Conservation (phyloP, 371 early-diverging fungal genomes). For the Rhizopus microsporus region DNA sequence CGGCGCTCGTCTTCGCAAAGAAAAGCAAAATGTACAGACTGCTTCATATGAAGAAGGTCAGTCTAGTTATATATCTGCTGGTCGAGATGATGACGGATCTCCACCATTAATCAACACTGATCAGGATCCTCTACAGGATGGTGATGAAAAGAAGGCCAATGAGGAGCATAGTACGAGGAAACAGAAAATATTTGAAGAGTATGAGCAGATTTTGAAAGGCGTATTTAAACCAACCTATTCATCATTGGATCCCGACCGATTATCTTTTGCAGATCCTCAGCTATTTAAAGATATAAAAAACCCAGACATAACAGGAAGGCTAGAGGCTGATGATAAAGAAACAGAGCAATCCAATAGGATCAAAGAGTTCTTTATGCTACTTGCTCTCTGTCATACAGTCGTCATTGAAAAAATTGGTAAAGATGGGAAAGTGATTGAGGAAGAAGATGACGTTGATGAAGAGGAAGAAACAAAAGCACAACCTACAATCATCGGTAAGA, state of each 20-base stretch:
- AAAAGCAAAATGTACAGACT: conserved; percentile 25
- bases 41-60: conserved; percentile 2
- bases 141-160: conserved; percentile 10
- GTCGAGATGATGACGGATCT: background rate
- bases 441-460: conserved; percentile 26
- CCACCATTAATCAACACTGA: background rate
- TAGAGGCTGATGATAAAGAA: background rate
- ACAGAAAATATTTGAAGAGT: conserved; percentile 54
- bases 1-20: conserved; percentile 48
- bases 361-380: conserved; percentile 79
- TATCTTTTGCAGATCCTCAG: conserved; percentile 85
- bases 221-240: conserved; percentile 76
- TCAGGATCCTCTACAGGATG: conserved; percentile 10
- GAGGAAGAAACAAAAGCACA: conserved; percentile 15
- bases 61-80: background rate
- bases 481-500: conserved; percentile 13
- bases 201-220: conserved; percentile 57
- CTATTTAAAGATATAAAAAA: conserved; percentile 69
- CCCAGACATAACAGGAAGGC: background rate
- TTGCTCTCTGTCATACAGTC: conserved; percentile 95
- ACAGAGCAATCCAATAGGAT: background rate
- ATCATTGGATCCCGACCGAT: conserved; percentile 60
- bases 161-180: conserved; percentile 21
- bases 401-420: conserved; percentile 74
- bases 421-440: conserved; percentile 52